phyloP scores from a whole-genome alignment of 2,329 filamentous ascomycete genomes.

The Calonectria pteridis region DNA sequence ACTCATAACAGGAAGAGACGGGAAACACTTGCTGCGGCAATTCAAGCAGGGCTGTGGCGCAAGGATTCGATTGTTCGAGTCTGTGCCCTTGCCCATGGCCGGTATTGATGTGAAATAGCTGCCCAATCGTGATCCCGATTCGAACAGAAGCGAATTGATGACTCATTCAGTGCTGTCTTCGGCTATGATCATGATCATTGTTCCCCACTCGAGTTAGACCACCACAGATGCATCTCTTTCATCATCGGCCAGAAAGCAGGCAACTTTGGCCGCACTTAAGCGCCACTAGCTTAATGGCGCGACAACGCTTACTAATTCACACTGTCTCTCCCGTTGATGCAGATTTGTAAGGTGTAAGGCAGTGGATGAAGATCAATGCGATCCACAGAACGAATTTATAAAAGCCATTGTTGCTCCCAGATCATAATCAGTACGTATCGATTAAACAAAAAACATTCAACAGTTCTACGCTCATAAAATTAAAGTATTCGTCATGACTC shows the following conservation, averaged over 20 bases:
- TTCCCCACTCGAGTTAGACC: background rate
- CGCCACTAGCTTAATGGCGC: background rate
- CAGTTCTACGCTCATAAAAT: background rate
- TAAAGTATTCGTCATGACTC: constrained; percentile 22
- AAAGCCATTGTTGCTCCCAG: background rate
- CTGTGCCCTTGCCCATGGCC: background rate
- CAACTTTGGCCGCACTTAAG: constrained; percentile 11
- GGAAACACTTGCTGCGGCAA: constrained; percentile 15
- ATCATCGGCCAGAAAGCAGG: background rate
- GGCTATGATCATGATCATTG: background rate
- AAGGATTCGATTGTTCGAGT: background rate
- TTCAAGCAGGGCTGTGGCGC: constrained; percentile 18
- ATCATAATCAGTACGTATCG: background rate
- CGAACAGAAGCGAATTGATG: background rate
- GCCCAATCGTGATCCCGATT: background rate
- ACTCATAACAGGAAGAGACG: background rate
- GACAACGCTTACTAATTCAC: background rate
- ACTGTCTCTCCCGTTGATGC: background rate
- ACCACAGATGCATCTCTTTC: background rate
- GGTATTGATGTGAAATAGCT: background rate
- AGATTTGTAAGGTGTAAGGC: background rate
- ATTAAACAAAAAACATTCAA: background rate
- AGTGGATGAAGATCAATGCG: background rate
- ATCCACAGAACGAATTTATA: background rate
- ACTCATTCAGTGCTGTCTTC: background rate